These are phyloP conservation scores for Chaetomium globosum DNA, from an alignment of 2,329 filamentous ascomycete genomes.

Conservation along the genomic window DNA sequence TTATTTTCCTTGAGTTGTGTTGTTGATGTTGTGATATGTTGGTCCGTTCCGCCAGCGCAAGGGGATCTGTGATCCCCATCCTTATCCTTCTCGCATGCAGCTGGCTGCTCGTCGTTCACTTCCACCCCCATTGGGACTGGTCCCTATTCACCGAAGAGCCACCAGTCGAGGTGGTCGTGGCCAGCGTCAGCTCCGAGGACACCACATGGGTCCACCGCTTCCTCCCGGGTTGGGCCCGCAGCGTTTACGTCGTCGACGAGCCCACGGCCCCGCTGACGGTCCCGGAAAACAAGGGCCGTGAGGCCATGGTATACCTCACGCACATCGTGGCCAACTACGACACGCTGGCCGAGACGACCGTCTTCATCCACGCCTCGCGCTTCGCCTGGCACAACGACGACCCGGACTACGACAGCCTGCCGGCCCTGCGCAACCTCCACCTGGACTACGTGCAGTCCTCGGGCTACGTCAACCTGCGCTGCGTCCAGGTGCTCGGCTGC, in stretches of 20 bases:
- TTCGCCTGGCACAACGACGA: constrained; percentile 59
- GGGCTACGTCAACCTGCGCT: constrained; percentile 64
- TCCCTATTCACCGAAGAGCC: not conserved
- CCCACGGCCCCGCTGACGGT: constrained; percentile 52
- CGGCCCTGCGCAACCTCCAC: constrained; percentile 52
- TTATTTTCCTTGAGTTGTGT: constrained; percentile 1
- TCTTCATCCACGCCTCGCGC: constrained; percentile 54
- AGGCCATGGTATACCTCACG: constrained; percentile 58
- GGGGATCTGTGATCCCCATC: constrained; percentile 19
- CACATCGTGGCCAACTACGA: constrained; percentile 57
- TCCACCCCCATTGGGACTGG: constrained; percentile 16
- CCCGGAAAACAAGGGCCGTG: constrained; percentile 53
- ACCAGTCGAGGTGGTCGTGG: constrained; percentile 31
- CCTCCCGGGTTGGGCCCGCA: constrained; percentile 53
- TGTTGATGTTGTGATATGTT: constrained; percentile 13
- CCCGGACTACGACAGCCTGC: constrained; percentile 57
- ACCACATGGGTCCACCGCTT: constrained; percentile 47
- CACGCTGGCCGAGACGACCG: constrained; percentile 47
- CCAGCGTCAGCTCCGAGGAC: constrained; percentile 29
- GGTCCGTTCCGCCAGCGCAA: constrained; percentile 7
- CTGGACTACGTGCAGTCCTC: constrained; percentile 54
- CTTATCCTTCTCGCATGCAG: constrained; percentile 12
- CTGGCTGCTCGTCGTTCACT: constrained; percentile 22
- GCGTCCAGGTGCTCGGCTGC: constrained; percentile 61
- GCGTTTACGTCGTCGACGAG: constrained; percentile 59